These are phyloP conservation scores for Ceratobasidium sp. DNA, from an alignment of 1,284 basidiomycete genomes.

Conservation along the genomic window DNA sequence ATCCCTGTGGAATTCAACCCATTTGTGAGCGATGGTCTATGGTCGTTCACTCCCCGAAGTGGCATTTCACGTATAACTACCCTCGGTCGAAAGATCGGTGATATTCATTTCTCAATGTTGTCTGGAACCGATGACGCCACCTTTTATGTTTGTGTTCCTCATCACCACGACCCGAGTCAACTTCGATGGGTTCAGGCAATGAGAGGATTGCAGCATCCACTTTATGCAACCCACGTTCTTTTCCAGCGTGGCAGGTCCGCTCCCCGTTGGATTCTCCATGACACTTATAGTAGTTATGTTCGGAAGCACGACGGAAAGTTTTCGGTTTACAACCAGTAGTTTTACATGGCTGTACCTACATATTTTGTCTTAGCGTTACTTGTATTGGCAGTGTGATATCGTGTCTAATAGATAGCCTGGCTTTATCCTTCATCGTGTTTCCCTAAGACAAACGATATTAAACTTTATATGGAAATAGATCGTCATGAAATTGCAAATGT, in stretches of 20 bases:
- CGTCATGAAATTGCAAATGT: too few species aligned
- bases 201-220: neutral
- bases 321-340: neutral
- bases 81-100: conserved; percentile 1
- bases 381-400: too few species aligned
- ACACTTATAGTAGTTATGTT: neutral
- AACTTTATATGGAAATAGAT: too few species aligned
- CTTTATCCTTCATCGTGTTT: too few species aligned
- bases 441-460: too few species aligned
- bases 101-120: neutral
- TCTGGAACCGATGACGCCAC: neutral
- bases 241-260: neutral
- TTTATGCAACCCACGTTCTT: neutral
- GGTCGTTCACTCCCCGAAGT: conserved; percentile 1
- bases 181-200: neutral
- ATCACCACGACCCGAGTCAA: neutral
- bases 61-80: neutral
- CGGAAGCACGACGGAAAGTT: neutral
- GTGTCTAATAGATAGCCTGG: too few species aligned
- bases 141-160: neutral
- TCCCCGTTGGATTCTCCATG: neutral
- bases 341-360: neutral
- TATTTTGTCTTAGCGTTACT: neutral
- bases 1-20: neutral
- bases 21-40: neutral